Evolutionary conservation across 345 rosid species (phyloP), one percentile per base, ranked within the genome.

Genomic region (Capsella bursapastoris): DNA sequence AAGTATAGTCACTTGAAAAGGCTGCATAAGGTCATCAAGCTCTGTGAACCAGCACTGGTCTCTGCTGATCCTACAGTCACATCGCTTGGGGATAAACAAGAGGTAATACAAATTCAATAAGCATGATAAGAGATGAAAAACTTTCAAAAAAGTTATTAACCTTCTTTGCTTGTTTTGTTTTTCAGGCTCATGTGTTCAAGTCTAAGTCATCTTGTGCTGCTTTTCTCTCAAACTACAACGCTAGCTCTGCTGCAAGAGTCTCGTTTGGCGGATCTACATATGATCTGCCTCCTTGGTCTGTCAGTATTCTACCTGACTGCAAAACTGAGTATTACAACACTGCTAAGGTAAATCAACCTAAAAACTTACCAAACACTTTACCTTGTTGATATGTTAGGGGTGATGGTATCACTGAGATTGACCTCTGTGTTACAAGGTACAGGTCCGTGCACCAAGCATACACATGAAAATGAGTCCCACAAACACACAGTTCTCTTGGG

Each of bases 231-330:
- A 93, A 93, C 67, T 88, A 85, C 57, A 57, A 90, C n/a, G 2
- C 79, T 9, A 68, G 68, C 14, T 83, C 85, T 37, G 64, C 82
- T 51, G 86, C 83, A 34, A 83, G 68, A 59, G 90, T 93, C 74
- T 74, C 71, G 35, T 93, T 88, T 75, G 84, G 87, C 29, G 75
- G 82, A 51, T 65, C 59, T 77, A 83, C 82, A 47, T 89, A 87
- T 53, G 72, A 79, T 63, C 70, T 90, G 70, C 98, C 97, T 45
- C 90, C 93, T 51, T 93, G 98, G 98, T 93, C 98, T 68, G 80
- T 93, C 15, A 93, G 96, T 82, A 93, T 93, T 78, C 86, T 93
- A 72, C 93, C 96, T 7, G 85, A 93, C 70, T 93, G 98, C 84
- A 77, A 79, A 64, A 83, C 84, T 2, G 87, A 77, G 18, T 86